Percentiles rank a stretch among this genome's conserved stretches.
These are phyloP conservation scores for Berberis vulgaris DNA, from an alignment of 164 flowering plant species.

Conservation along the genomic window DNA sequence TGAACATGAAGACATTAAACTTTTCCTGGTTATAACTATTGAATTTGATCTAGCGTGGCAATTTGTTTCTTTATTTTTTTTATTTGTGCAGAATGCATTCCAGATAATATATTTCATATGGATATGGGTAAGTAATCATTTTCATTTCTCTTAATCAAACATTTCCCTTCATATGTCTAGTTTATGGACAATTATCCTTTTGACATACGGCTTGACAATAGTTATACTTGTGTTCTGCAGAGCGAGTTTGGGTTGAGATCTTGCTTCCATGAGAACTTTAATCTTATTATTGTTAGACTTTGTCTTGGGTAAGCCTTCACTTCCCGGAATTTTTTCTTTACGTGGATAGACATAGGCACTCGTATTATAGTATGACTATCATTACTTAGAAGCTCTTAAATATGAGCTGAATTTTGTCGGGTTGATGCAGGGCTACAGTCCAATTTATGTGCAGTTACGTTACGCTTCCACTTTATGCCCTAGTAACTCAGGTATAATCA, in stretches of 20 bases:
- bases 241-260: conserved; percentile 50
- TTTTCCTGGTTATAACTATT: too few species aligned
- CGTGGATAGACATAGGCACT: neutral
- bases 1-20: too few species aligned
- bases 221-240: conserved; percentile 21
- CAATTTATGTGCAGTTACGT: conserved; percentile 86
- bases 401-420: neutral
- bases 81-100: conserved; percentile 75
- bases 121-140: conserved; percentile 72
- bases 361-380: neutral
- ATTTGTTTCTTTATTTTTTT: neutral
- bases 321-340: neutral
- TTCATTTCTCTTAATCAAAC: neutral
- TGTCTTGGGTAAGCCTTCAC: conserved; percentile 54
- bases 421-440: conserved; percentile 47
- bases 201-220: neutral
- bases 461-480: conserved; percentile 92
- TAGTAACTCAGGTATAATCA: conserved; percentile 76
- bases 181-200: neutral
- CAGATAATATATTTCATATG: conserved; percentile 85
- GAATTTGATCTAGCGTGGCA: neutral
- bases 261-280: conserved; percentile 39
- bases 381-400: neutral
- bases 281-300: conserved; percentile 44
- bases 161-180: too few species aligned